Evolutionary conservation across 2,329 filamentous ascomycete species (phyloP).

Genomic region (Paecilomyces formosus): DNA sequence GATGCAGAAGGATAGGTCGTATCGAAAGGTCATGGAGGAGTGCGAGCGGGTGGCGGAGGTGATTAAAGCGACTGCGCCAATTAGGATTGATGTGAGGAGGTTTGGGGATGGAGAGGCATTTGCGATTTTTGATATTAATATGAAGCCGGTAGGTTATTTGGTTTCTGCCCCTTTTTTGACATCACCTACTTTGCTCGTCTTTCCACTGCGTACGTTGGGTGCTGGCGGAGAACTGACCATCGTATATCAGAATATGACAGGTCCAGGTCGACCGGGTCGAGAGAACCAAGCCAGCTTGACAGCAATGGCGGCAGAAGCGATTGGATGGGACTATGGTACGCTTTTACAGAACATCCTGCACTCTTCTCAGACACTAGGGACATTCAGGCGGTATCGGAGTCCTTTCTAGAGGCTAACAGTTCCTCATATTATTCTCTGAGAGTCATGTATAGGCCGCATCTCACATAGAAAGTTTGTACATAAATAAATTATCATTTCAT

Average conservation of each 20-base stretch:
- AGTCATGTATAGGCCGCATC: neutral
- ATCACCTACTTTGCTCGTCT: no score
- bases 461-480: neutral
- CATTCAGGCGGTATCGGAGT: neutral
- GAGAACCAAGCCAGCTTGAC: constrained; percentile 44
- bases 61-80: constrained; percentile 3
- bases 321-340: constrained; percentile 37
- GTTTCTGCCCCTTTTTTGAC: no score
- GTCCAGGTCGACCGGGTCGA: constrained; percentile 40
- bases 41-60: constrained; percentile 27
- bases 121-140: constrained; percentile 46
- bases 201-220: neutral
- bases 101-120: constrained; percentile 30
- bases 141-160: constrained; percentile 40
- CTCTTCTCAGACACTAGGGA: constrained; percentile 11
- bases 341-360: constrained; percentile 32
- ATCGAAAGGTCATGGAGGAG: constrained; percentile 25
- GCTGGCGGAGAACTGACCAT: neutral
- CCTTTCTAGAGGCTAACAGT: neutral
- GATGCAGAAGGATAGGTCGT: constrained; percentile 21
- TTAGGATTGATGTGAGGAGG: constrained; percentile 33
- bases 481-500: neutral
- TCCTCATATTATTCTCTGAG: neutral
- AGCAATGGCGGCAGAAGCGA: constrained; percentile 33
- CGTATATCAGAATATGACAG: constrained; percentile 38